Percentiles rank a stretch among this genome's conserved stretches.
phyloP scores from a whole-genome alignment of 2,329 filamentous ascomycete species.

The Leptographium flavum region DNA sequence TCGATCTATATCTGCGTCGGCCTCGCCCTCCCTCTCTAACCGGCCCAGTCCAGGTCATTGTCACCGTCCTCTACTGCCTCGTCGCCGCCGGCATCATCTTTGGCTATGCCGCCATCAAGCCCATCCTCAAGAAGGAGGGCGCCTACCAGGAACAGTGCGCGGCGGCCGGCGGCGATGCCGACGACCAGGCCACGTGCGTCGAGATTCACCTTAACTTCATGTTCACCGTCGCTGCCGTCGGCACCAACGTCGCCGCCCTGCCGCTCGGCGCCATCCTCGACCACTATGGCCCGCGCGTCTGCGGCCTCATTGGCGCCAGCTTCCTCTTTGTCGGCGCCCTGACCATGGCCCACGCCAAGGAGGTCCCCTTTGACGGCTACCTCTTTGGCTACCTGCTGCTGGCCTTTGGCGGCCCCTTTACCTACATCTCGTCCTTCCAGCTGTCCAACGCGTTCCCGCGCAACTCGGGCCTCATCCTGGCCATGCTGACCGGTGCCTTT shows the following conservation, averaged over 20 bases:
- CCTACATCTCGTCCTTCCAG: slow-evolving; percentile 74
- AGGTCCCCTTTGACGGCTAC: slow-evolving; percentile 59
- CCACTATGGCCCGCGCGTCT: slow-evolving; percentile 63
- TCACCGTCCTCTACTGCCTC: slow-evolving; percentile 24
- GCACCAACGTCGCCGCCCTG: slow-evolving; percentile 74
- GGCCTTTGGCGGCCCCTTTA: slow-evolving; percentile 65
- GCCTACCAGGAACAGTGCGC: slow-evolving; percentile 53
- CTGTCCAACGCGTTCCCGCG: slow-evolving; percentile 72
- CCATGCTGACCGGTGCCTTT: slow-evolving; percentile 67
- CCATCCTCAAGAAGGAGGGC: slow-evolving; percentile 58
- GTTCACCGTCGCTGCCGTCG: slow-evolving; percentile 82
- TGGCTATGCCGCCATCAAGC: slow-evolving; percentile 75
- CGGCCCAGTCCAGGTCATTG: slow-evolving; percentile 22
- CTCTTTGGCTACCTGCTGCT: slow-evolving; percentile 62
- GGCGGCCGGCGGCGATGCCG: slow-evolving; percentile 10
- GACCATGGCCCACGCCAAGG: slow-evolving; percentile 58
- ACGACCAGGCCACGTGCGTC: slow-evolving; percentile 26
- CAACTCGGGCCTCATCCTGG: slow-evolving; percentile 65
- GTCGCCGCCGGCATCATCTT: slow-evolving; percentile 69
- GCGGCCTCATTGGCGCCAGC: slow-evolving; percentile 55
- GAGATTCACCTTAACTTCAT: slow-evolving; percentile 68
- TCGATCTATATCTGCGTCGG: too few relatives aligned
- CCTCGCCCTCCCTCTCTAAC: neutral
- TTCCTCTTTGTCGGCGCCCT: slow-evolving; percentile 57
- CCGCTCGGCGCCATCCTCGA: slow-evolving; percentile 79